Evolutionary conservation across 257 asterid species (phyloP).

Genomic region (Capsicum pubescens): DNA sequence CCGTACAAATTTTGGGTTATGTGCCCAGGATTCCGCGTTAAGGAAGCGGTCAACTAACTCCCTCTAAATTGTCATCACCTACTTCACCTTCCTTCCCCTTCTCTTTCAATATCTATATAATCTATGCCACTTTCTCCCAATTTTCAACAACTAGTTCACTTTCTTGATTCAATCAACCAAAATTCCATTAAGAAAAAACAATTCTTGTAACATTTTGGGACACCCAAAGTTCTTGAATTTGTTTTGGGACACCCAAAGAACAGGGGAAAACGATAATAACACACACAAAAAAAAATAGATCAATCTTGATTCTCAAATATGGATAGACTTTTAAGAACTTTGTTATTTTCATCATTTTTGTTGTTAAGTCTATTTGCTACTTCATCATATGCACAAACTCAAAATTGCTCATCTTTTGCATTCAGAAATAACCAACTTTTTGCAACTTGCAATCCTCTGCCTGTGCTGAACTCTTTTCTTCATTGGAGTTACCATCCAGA

Average conservation of each 20-base stretch:
- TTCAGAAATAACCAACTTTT: conserved; percentile 42
- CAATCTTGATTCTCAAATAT: conserved; percentile 26
- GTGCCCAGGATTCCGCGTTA: not conserved
- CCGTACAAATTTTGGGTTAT: not conserved
- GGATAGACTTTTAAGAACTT: conserved; percentile 33
- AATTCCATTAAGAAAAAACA: not conserved
- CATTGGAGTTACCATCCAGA: conserved; percentile 66
- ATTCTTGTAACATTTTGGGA: not conserved
- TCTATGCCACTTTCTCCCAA: not conserved
- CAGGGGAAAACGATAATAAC: no score
- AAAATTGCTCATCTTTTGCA: conserved; percentile 37
- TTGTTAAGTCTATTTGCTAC: conserved; percentile 15
- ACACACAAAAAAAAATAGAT: not conserved
- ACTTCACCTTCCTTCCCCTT: not conserved
- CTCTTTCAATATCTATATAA: conserved; percentile 18
- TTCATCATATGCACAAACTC: conserved; percentile 38
- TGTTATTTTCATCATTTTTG: conserved; percentile 37
- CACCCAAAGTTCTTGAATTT: not conserved
- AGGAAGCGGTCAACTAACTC: conserved; percentile 34
- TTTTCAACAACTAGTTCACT: not conserved
- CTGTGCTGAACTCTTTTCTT: conserved; percentile 58
- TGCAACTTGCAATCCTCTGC: conserved; percentile 50
- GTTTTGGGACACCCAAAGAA: not conserved
- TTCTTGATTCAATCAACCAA: not conserved
- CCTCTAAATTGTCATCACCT: not conserved